Base-by-base conservation (phyloP, 306 rosid species). In the Gynostemma pentaphyllum region DNA sequence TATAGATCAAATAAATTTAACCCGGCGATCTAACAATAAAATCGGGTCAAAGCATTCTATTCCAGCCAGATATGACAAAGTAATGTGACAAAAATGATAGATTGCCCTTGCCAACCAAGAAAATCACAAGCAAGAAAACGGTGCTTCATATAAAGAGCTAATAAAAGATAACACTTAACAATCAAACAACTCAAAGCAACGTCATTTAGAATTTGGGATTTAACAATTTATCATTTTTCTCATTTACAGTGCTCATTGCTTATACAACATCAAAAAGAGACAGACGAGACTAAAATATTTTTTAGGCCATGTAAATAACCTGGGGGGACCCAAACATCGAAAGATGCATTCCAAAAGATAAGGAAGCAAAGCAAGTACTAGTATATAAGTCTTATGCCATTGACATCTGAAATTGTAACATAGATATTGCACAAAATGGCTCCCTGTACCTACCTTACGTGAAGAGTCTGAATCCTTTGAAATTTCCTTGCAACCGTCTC, bases 381-480 rank as follows among this genome's bases (percentile, higher is more conserved):
- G 64, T 18, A 56, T 11, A 18, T 4, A 34, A 30, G 42, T 5
- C 21, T 18, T 18, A 10, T 34, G 32, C 12, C 11, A 10, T 57
- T 8, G 16, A 56, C 19, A 11, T 36, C 18, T 66, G 60, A 51
- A 71, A 74, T 49, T 15, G 32, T 64, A n/a, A 23, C 10, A 55
- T 52, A 42, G 52, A 62, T 63, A 23, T 4, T 21, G 30, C 32
- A 34, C 26, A 64, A 42, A 59, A 70, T 21, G 61, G 15, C 53
- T 60, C 61, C 44, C 39, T 6, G 62, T 73, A 88, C 96, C 96
- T 73, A 88, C 96, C 96, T 80, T 49, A 64, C 62, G 62, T 53
- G 62, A 61, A 32, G 29, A 40, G 76, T 49, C 73, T 66, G 89
- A 71, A 73, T 55, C 64, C 74, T 74, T 45, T 55, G 76, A 76